Conservation (phyloP, 495 filamentous ascomycete genomes). For the Rhizodiscina lignyota region DNA sequence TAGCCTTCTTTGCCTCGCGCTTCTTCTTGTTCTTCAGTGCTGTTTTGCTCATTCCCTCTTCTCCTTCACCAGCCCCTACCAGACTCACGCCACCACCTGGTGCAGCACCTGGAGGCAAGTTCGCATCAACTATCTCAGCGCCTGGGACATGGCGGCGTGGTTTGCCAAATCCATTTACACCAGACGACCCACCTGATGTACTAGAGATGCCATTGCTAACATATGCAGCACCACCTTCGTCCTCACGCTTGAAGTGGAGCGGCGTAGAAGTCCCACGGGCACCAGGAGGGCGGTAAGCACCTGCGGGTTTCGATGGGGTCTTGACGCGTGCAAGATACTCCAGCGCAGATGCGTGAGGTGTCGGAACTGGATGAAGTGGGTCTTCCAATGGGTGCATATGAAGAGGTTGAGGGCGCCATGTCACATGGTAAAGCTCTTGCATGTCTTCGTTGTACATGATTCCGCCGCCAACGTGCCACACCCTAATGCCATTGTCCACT, state of each 20-base stretch:
- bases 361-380: constrained; percentile 58
- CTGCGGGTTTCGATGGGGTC: constrained; percentile 84
- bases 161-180: constrained; percentile 57
- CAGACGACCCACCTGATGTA: constrained; percentile 34
- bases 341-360: constrained; percentile 68
- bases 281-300: constrained; percentile 92
- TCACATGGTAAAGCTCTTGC: constrained; percentile 81
- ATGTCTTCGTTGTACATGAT: constrained; percentile 93
- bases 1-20: constrained; percentile 85
- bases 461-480: constrained; percentile 84
- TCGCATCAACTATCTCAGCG: constrained; percentile 42
- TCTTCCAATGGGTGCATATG: constrained; percentile 46
- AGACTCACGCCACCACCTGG: constrained; percentile 56
- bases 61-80: constrained; percentile 38
- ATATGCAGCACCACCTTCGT: constrained; percentile 86
- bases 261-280: constrained; percentile 79
- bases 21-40: constrained; percentile 99
- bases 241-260: constrained; percentile 91
- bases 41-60: constrained; percentile 57
- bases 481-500: constrained; percentile 88
- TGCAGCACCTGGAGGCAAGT: constrained; percentile 45
- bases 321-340: constrained; percentile 72
- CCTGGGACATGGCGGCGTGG: constrained; percentile 61
- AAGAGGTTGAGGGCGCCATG: constrained; percentile 64
- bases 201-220: constrained; percentile 67